These are phyloP conservation scores for Pleoardoris graminearum DNA, from an alignment of 2,329 filamentous ascomycete genomes.

Conservation along the genomic window DNA sequence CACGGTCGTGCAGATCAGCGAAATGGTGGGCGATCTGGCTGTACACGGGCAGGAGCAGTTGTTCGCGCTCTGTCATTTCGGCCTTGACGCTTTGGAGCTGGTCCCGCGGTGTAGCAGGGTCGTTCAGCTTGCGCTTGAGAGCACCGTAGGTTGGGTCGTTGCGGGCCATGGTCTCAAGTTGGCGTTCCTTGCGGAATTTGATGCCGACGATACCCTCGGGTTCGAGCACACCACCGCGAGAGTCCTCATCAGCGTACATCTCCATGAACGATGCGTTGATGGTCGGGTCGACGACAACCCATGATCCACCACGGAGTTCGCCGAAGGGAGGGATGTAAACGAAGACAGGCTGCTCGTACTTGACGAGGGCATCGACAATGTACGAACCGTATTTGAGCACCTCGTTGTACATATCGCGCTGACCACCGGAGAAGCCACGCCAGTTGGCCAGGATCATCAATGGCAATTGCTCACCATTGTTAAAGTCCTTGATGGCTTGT, in stretches of 20 bases:
- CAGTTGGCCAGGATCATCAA: conserved; percentile 99
- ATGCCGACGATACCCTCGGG: conserved; percentile 98
- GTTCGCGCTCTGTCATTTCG: conserved; percentile 83
- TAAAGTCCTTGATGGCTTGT: conserved; percentile 98
- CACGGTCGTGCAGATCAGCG: conserved; percentile 93
- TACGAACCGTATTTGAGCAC: conserved; percentile 99
- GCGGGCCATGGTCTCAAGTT: conserved; percentile 95
- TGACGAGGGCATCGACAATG: conserved; percentile 97
- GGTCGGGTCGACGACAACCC: conserved; percentile 98
- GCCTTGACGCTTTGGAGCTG: conserved; percentile 77
- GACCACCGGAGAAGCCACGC: conserved; percentile 99
- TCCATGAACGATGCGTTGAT: conserved; percentile 98
- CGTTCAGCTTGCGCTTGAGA: conserved; percentile 76
- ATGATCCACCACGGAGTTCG: conserved; percentile 97
- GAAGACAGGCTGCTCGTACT: conserved; percentile 98
- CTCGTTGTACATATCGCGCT: conserved; percentile 99
- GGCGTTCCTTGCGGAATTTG: conserved; percentile 97
- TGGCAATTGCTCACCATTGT: conserved; percentile 96
- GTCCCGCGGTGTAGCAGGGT: conserved; percentile 70
- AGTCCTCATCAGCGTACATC: conserved; percentile 97
- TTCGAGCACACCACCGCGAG: conserved; percentile 95
- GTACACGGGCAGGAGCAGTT: conserved; percentile 89
- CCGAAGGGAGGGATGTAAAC: conserved; percentile 97
- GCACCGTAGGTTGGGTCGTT: conserved; percentile 81
- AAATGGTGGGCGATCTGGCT: conserved; percentile 95